A percentile compares a stretch with the other conserved stretches of the same genome.
Conservation (phyloP, 2,329 filamentous ascomycete genomes). For the Sarocladium oryzae region DNA sequence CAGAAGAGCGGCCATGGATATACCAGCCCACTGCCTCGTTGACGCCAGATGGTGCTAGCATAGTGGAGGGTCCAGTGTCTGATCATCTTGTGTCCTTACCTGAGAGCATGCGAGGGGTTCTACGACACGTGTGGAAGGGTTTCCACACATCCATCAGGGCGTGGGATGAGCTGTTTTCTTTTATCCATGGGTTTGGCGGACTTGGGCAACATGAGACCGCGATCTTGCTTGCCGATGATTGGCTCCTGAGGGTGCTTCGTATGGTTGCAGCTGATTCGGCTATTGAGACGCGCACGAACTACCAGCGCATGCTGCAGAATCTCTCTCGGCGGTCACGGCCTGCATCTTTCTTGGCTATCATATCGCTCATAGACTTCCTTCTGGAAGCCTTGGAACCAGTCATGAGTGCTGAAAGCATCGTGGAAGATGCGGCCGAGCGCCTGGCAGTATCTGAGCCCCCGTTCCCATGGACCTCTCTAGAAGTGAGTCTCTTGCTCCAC, state of each 20-base stretch:
- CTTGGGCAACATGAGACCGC: slow-evolving; percentile 53
- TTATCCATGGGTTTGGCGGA: slow-evolving; percentile 59
- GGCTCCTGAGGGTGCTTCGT: slow-evolving; percentile 51
- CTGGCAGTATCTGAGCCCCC: slow-evolving; percentile 24
- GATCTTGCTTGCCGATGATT: slow-evolving; percentile 54
- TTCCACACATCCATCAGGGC: slow-evolving; percentile 57
- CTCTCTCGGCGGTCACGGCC: slow-evolving; percentile 47
- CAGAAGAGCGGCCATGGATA: slow-evolving; percentile 20
- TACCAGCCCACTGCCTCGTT: slow-evolving; percentile 47
- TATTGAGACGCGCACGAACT: slow-evolving; percentile 47
- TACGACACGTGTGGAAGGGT: slow-evolving; percentile 53
- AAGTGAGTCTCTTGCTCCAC: slow-evolving; percentile 39
- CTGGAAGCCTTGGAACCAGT: slow-evolving; percentile 35
- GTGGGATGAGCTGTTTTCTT: slow-evolving; percentile 72
- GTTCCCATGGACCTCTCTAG: slow-evolving; percentile 39
- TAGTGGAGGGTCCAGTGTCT: slow-evolving; percentile 42
- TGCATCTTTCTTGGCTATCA: slow-evolving; percentile 47
- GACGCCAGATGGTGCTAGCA: slow-evolving; percentile 48
- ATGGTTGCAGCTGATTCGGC: slow-evolving; percentile 54
- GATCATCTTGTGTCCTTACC: slow-evolving; percentile 40
- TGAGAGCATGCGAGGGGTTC: slow-evolving; percentile 34
- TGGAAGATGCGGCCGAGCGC: slow-evolving; percentile 34
- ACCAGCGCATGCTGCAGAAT: slow-evolving; percentile 45
- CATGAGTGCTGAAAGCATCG: slow-evolving; percentile 27
- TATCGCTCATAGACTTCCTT: slow-evolving; percentile 42